Percentiles rank a stretch among this genome's conserved stretches.
Evolutionary conservation across 108 stramenopile species (phyloP).

Genomic region (Schizochytrium sp.): DNA sequence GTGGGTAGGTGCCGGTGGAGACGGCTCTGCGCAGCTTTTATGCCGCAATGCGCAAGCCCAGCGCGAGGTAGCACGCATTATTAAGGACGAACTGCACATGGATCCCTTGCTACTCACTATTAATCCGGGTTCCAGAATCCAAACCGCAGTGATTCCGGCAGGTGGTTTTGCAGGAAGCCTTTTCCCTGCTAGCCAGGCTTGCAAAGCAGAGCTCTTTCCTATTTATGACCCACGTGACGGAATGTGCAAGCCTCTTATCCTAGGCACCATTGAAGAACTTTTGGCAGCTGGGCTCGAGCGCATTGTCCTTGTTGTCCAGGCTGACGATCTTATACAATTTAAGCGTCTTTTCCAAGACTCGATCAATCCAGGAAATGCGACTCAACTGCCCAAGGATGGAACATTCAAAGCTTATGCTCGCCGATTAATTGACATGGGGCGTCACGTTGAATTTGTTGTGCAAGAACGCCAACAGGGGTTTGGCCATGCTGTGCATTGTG

Average conservation of each 20-base stretch:
- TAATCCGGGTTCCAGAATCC: not conserved
- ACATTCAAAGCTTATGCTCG: not conserved
- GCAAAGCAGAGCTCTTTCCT: conserved; percentile 56
- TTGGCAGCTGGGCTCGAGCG: conserved; percentile 39
- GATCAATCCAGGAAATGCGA: not conserved
- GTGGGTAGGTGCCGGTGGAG: conserved; percentile 67
- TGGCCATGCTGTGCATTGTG: conserved; percentile 58
- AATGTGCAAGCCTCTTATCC: conserved; percentile 59
- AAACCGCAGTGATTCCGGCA: conserved; percentile 61
- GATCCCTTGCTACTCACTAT: conserved; percentile 28
- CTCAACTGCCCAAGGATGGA: conserved; percentile 8
- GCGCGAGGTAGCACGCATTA: not conserved
- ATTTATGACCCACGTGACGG: conserved; percentile 23
- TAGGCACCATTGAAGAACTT: conserved; percentile 35
- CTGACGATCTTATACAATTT: conserved; percentile 26
- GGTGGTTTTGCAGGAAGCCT: conserved; percentile 56
- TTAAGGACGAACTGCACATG: conserved; percentile 52
- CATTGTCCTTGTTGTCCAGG: conserved; percentile 15
- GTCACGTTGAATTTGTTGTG: conserved; percentile 22
- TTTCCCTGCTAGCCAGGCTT: conserved; percentile 60
- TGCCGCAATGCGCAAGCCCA: conserved; percentile 45
- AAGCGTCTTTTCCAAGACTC: conserved; percentile 35
- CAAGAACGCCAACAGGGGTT: conserved; percentile 61
- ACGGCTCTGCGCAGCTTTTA: conserved; percentile 63
- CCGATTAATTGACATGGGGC: conserved; percentile 57